Base-by-base conservation (phyloP, 768 basidiomycete genomes). In the Harrya chromipes region DNA sequence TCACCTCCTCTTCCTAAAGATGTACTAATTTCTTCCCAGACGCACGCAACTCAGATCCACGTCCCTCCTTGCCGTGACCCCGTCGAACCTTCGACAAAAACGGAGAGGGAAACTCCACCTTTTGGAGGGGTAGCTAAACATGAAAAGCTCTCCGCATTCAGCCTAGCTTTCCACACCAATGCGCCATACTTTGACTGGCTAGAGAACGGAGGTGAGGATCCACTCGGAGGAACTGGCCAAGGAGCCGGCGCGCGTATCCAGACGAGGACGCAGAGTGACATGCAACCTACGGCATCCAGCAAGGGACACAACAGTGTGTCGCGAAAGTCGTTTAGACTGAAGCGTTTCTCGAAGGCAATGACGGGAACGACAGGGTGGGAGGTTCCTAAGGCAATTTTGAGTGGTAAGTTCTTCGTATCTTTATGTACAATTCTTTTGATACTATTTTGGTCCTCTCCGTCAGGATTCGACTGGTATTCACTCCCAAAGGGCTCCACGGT, bases 271-370 rank as follows among this genome's bases (percentile, higher is more conserved):
- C 36, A 0, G 2, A 27, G 11, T 36, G 41, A 37, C 17, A 7
- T 13, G 16, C 47, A 41, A 14, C 38, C 19, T 14, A 27, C 26
- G 19, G 38, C 19, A 6, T 40, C 37, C 0, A 6, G 29, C 6
- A 29, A 37, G 14, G 33, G n/a, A 11, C 4, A 41, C 27, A 37
- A 33, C 10, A 9, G 34, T 13, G 24, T 12, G 1, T 17, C 40
- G 26, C 56, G 48, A 38, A 81, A 80, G 56, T 69, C 71, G 19
- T 80, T 76, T 50, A 70, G 86, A 43, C 70, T 89, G 49, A 77
- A 81, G 54, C 72, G 87, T 31, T 90, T 90, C 57, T 87, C 85
- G 26, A 81, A 79, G 49, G 85, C 87, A 4, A 90, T 90, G 87
- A 75, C 75, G 6, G 85, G 84, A 17, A 85, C 86, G 6, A 77